These are phyloP conservation scores for Schizosaccharomyces lindneri DNA, from an alignment of 805 yeast species.

Conservation along the genomic window DNA sequence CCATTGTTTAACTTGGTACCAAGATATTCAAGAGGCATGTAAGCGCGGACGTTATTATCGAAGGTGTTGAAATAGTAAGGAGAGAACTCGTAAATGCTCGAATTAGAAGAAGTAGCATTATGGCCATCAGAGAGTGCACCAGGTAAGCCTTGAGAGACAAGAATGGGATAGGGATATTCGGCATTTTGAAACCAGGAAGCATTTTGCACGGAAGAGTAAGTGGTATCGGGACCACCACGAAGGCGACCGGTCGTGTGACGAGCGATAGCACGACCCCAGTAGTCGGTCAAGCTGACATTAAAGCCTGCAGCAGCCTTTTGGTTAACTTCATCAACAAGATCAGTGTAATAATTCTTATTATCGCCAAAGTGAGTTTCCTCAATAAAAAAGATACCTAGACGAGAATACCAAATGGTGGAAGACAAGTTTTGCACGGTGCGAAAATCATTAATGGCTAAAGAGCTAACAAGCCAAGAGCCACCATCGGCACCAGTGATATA, in stretches of 20 bases:
- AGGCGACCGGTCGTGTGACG: slow-evolving; percentile 41
- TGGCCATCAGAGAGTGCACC: slow-evolving; percentile 36
- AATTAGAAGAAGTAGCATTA: slow-evolving; percentile 29
- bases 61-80: slow-evolving; percentile 67
- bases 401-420: slow-evolving; percentile 12
- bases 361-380: slow-evolving; percentile 7
- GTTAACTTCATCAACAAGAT: slow-evolving; percentile 21
- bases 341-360: slow-evolving; percentile 14
- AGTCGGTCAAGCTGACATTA: slow-evolving; percentile 39
- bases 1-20: slow-evolving; percentile 48
- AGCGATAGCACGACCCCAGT: slow-evolving; percentile 57
- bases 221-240: slow-evolving; percentile 38
- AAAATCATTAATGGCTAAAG: slow-evolving; percentile 19
- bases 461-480: slow-evolving; percentile 45
- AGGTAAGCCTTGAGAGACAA: slow-evolving; percentile 24
- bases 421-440: slow-evolving; percentile 13
- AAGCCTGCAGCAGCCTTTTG: slow-evolving; percentile 39
- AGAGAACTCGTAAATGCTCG: slow-evolving; percentile 28
- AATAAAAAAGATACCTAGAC: slow-evolving; percentile 12
- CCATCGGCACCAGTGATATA: slow-evolving; percentile 48
- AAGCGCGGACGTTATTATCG: slow-evolving; percentile 50
- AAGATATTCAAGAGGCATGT: slow-evolving; percentile 39
- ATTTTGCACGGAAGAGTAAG: slow-evolving; percentile 32
- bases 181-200: slow-evolving; percentile 35
- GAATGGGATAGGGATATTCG: slow-evolving; percentile 48